Base-by-base conservation (phyloP, 345 rosid genomes). In the Mangifera indica region DNA sequence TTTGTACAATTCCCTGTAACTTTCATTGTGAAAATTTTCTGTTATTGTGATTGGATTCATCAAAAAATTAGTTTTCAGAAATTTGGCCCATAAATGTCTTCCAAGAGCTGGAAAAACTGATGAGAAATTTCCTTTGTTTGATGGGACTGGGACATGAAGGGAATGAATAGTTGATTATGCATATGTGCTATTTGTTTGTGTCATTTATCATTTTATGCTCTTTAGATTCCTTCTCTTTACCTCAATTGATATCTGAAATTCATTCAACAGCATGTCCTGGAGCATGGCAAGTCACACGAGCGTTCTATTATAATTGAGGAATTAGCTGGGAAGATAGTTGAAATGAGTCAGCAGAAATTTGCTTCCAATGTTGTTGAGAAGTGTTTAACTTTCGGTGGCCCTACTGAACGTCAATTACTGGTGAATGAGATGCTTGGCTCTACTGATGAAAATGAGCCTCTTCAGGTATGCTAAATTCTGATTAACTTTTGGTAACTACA, bases 321-420 rank as follows among this genome's bases (percentile, higher is more conserved):
- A 67, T 78, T 87, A 74, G 87, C 91, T 10, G 91, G 89, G 49
- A 84, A 84, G 70, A 85, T 87, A 44, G 91, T 87, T 63, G 84
- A 85, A 76, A 84, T 87, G 89, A 87, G 89, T 77, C 91, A 84
- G 84, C 91, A 85, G 76, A 87, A 87, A 77, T 87, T 87, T 57
- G 89, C 91, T 6, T 87, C 89, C 11, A 87, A 87, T 64, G 91
- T 85, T 45, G 89, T 85, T 20, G 89, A 87, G 83, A 87, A 87
- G 79, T 87, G 91, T 71, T 76, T 87, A 66, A 77, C 87, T 17
- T 87, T 83, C 69, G 86, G 91, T 56, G 86, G 83, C 73, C 79
- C 84, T 42, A 63, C 68, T 11, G 87, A 87, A 71, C 86, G 87
- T 14, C 83, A 78, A 69, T 57, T 85, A 57, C 79, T 87, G 72